Evolutionary conservation across 1,139 yeast species (phyloP).

Genomic region (Geotrichum siamense): DNA sequence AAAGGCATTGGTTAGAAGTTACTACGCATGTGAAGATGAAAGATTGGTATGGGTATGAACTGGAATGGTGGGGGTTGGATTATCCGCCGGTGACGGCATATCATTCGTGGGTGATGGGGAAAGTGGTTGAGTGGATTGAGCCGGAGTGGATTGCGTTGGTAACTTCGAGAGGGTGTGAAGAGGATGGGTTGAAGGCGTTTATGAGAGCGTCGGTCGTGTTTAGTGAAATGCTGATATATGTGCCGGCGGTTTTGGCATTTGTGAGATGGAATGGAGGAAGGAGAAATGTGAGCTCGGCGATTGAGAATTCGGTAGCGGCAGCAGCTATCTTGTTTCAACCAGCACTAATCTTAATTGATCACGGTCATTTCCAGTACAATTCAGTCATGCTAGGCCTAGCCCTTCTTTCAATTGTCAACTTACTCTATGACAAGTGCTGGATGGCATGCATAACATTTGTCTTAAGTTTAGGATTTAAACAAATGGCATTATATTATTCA

Average conservation of each 20-base stretch:
- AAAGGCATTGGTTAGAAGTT: constrained; percentile 95
- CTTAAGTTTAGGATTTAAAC: constrained; percentile 75
- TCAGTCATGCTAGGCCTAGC: constrained; percentile 89
- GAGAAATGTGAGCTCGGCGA: constrained; percentile 35
- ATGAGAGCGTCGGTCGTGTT: constrained; percentile 76
- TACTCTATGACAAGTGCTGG: constrained; percentile 52
- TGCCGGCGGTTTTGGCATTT: constrained; percentile 72
- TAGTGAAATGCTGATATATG: constrained; percentile 66
- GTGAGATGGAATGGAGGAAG: constrained; percentile 54
- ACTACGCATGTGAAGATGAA: constrained; percentile 67
- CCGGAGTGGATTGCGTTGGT: constrained; percentile 70
- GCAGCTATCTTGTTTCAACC: constrained; percentile 75
- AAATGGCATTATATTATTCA: constrained; percentile 90
- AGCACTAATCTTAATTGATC: constrained; percentile 74
- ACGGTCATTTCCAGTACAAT: constrained; percentile 95
- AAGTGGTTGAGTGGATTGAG: constrained; percentile 54
- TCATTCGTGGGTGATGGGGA: constrained; percentile 78
- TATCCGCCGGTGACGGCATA: constrained; percentile 96
- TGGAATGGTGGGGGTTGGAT: constrained; percentile 93
- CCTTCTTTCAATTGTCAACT: constrained; percentile 56
- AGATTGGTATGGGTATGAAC: constrained; percentile 84
- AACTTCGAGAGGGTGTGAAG: constrained; percentile 68
- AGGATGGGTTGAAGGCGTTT: constrained; percentile 57
- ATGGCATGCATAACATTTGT: constrained; percentile 79
- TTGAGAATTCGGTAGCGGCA: constrained; percentile 70